Base-by-base conservation (phyloP, 345 rosid genomes). In the Toxicodendron radicans region DNA sequence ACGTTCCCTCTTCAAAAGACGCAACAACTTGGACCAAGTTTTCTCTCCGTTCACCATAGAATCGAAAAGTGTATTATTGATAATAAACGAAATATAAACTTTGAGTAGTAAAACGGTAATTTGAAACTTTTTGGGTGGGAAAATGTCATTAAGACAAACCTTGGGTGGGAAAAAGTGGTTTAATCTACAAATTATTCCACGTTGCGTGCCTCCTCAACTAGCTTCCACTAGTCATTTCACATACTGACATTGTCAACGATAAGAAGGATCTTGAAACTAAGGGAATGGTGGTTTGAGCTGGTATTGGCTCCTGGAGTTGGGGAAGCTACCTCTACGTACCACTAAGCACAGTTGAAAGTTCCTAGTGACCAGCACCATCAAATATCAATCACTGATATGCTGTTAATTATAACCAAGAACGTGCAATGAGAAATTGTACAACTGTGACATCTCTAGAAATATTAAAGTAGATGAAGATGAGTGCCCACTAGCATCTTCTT, bases 251-350 rank as follows among this genome's bases (percentile, higher is more conserved):
- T 17, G 41, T 8, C 21, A 24, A 21, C 48, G 38, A 46, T 3
- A 10, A 10, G 6, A 13, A 35, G 18, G 10, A 33, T 73, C 14
- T 58, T 72, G 77, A 61, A 58, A 12, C 9, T 3, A 11, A 45
- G 38, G 12, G 27, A 56, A 51, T 65, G 78, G 77, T 58, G 83
- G 68, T 67, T 62, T 74, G 83, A 38, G 8, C 7, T 38, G 43
- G 43, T 38, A 38, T 79, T 77, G 83, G 87, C 83, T 81, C 85
- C 87, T 81, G 78, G 21, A 72, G 75, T 81, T 75, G 80, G 43
- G 87, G 87, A 81, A 81, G 84, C 54, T 65, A 3, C 75, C n/a
- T 30, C 75, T 32, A 30, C n/a, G n/a, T n/a, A n/a, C 24, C 68
- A 16, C 49, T 58, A 60, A 58, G 1, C 18, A 7, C 60, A 20